phyloP scores from a whole-genome alignment of 2,329 filamentous ascomycete genomes.

The Sclerotinia glacialis region DNA sequence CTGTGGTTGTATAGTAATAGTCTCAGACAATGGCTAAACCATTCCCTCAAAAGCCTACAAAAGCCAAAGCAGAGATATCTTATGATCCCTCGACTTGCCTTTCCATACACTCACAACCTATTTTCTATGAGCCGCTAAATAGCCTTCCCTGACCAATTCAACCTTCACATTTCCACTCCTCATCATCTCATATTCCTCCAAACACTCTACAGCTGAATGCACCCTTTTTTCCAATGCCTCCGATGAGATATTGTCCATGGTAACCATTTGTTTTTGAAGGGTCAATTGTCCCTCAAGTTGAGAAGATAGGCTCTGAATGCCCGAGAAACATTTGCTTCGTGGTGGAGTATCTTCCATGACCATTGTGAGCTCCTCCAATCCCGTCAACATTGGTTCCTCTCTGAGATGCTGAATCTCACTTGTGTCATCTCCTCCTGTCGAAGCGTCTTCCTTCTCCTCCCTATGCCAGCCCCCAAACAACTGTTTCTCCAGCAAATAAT shows the following conservation, averaged over 20 bases:
- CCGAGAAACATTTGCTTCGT: too few relatives aligned
- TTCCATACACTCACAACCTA: background rate
- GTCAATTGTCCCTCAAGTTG: background rate
- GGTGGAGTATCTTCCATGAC: background rate
- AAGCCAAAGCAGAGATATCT: too few relatives aligned
- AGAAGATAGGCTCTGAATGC: background rate
- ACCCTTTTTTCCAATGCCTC: background rate
- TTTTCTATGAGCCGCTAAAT: background rate
- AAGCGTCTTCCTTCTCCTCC: background rate
- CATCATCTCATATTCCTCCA: background rate
- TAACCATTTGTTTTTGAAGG: background rate
- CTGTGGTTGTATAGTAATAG: background rate
- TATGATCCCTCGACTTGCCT: background rate
- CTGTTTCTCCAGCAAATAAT: conserved; percentile 16
- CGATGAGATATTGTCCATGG: background rate
- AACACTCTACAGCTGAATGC: background rate
- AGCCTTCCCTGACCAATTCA: background rate
- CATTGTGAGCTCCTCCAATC: conserved; percentile 6
- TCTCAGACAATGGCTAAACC: background rate
- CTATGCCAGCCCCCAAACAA: conserved; percentile 10
- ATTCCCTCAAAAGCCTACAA: background rate
- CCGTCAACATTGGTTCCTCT: conserved; percentile 14
- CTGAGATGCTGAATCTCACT: background rate
- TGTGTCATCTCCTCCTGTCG: background rate
- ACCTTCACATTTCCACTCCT: background rate